A percentile compares a stretch with the other conserved stretches of the same genome.
Conservation (phyloP, 2,329 filamentous ascomycete species). For the Ophiostoma triangulosporum region DNA sequence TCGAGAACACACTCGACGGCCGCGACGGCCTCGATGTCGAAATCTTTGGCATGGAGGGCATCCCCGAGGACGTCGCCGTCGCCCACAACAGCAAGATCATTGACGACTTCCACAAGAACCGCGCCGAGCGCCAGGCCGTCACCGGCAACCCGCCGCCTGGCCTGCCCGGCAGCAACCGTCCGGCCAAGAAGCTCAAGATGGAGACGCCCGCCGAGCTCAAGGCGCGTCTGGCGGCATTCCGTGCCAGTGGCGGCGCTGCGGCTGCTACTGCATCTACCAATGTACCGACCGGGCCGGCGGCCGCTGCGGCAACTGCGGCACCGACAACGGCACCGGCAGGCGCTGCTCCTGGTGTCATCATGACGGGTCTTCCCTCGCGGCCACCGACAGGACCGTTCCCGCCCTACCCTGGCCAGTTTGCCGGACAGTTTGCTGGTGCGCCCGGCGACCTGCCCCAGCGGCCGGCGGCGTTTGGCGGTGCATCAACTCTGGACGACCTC, state of each 20-base stretch:
- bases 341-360: constrained; percentile 12
- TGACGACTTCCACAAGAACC: constrained; percentile 70
- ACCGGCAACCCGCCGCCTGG: constrained; percentile 76
- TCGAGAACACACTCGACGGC: constrained; percentile 86
- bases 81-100: constrained; percentile 79
- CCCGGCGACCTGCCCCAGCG: constrained; percentile 19
- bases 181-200: constrained; percentile 54
- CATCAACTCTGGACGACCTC: constrained; percentile 34
- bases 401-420: not conserved
- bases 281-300: constrained; percentile 21
- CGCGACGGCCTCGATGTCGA: constrained; percentile 78
- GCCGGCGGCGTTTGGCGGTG: constrained; percentile 15
- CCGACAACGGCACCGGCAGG: constrained; percentile 22
- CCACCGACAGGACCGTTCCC: constrained; percentile 15
- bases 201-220: constrained; percentile 69
- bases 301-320: constrained; percentile 5
- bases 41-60: constrained; percentile 97
- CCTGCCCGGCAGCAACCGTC: constrained; percentile 39
- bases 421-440: not conserved
- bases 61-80: constrained; percentile 72
- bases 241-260: constrained; percentile 40
- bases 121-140: constrained; percentile 65
- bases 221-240: constrained; percentile 64
- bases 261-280: constrained; percentile 16
- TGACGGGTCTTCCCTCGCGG: constrained; percentile 7